Evolutionary conservation across 345 rosid genomes (phyloP).

Genomic region (Eucalyptus pauciflora): DNA sequence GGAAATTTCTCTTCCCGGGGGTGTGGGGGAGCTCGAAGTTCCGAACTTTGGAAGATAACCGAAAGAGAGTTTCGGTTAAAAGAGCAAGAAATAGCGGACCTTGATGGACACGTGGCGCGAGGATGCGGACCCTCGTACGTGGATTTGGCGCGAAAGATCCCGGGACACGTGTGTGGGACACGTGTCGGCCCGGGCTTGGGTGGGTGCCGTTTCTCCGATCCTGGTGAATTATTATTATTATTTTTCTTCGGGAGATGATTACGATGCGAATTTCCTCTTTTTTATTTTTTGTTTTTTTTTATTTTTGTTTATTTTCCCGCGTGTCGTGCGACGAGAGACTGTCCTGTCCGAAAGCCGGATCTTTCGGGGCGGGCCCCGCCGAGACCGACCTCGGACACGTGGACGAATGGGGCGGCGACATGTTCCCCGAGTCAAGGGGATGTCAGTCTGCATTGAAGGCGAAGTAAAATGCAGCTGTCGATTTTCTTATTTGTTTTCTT

Average conservation of each 20-base stretch:
- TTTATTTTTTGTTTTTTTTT: neutral
- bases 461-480: neutral
- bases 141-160: neutral
- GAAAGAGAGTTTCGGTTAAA: neutral
- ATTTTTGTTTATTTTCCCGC: neutral
- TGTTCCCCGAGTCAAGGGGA: constrained; percentile 5
- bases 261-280: neutral
- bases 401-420: constrained; percentile 7
- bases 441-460: neutral
- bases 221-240: neutral
- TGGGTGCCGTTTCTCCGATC: constrained; percentile 12
- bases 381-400: constrained; percentile 11
- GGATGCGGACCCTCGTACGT: neutral
- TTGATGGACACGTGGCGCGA: constrained; percentile 22
- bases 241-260: neutral
- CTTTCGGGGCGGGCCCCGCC: neutral
- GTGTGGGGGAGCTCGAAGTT: neutral
- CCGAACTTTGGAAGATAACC: neutral
- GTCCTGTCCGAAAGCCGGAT: neutral
- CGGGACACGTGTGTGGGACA: constrained; percentile 11
- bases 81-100: neutral
- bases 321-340: neutral
- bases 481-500: neutral
- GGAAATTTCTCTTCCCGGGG: neutral
- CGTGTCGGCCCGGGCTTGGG: constrained; percentile 7